phyloP scores from a whole-genome alignment of 352 stramenopile genomes.

The Pythium insidiosum region DNA sequence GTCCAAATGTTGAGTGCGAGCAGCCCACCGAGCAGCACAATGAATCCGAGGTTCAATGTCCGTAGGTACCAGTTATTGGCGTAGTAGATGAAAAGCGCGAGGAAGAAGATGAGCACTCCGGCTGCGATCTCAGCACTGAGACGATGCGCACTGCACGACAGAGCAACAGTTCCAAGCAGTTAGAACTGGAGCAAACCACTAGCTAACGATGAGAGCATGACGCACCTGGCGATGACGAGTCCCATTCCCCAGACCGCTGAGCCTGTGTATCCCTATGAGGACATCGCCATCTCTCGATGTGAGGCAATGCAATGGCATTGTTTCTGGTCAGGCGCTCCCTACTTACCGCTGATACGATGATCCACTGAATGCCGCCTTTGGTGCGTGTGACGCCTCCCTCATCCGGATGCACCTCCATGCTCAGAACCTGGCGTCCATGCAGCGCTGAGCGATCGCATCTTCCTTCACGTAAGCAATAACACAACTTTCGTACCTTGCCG shows the following conservation, averaged over 20 bases:
- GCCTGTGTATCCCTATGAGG: constrained; percentile 84
- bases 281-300: too few species aligned
- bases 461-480: too few species aligned
- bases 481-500: too few species aligned
- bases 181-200: too few species aligned
- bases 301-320: too few species aligned
- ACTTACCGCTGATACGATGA: constrained; percentile 35
- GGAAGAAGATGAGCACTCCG: constrained; percentile 82
- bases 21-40: constrained; percentile 69
- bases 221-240: constrained; percentile 65
- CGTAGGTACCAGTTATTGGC: constrained; percentile 84
- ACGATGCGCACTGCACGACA: constrained; percentile 34
- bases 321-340: too few species aligned
- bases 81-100: constrained; percentile 82
- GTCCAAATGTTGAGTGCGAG: constrained; percentile 66
- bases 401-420: constrained; percentile 86
- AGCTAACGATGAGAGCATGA: too few species aligned
- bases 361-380: constrained; percentile 29
- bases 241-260: constrained; percentile 83
- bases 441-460: too few species aligned
- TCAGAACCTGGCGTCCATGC: too few species aligned
- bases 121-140: constrained; percentile 59
- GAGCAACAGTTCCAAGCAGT: too few species aligned
- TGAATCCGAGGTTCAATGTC: constrained; percentile 77
- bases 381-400: constrained; percentile 81